A percentile compares a stretch with the other conserved stretches of the same genome.
phyloP scores from a whole-genome alignment of 2,329 filamentous ascomycete species.

The Thielaviopsis euricoi region DNA sequence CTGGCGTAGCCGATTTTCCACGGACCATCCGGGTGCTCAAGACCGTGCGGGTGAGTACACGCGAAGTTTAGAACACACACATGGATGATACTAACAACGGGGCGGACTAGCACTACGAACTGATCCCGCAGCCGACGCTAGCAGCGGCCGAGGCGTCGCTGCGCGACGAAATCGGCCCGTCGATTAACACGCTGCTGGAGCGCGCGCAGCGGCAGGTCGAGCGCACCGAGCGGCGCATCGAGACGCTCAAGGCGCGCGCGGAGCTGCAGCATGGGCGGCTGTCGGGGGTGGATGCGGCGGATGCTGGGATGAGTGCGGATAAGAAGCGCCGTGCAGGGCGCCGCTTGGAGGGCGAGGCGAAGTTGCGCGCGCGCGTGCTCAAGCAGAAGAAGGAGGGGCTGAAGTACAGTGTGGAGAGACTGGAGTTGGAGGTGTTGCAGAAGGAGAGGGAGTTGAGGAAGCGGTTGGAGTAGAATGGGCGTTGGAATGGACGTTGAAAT shows the following conservation, averaged over 20 bases:
- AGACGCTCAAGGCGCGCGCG: conserved; percentile 64
- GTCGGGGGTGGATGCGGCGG: conserved; percentile 9
- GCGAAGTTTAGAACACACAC: too few relatives aligned
- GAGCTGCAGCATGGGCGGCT: conserved; percentile 66
- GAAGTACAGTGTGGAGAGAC: conserved; percentile 69
- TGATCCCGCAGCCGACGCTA: conserved; percentile 72
- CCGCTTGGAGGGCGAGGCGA: conserved; percentile 35
- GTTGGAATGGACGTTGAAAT: too few relatives aligned
- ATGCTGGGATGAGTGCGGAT: conserved; percentile 9
- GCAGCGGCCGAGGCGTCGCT: conserved; percentile 69
- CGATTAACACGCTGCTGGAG: conserved; percentile 60
- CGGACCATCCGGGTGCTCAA: conserved; percentile 38
- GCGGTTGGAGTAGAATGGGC: conserved; percentile 23
- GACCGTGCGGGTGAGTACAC: conserved; percentile 40
- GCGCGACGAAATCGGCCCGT: conserved; percentile 78
- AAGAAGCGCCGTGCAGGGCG: conserved; percentile 6
- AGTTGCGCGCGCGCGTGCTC: conserved; percentile 40
- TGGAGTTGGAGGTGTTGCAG: conserved; percentile 76
- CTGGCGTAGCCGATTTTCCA: conserved; percentile 41
- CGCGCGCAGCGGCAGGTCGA: conserved; percentile 74
- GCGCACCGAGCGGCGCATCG: conserved; percentile 66
- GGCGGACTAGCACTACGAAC: conserved; percentile 61
- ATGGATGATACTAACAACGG: conserved; percentile 67
- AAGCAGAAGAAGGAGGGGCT: conserved; percentile 71
- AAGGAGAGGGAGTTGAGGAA: conserved; percentile 43